These are phyloP conservation scores for Uronychia binucleata DNA, from an alignment of 73 alveolate genomes.

Conservation along the genomic window DNA sequence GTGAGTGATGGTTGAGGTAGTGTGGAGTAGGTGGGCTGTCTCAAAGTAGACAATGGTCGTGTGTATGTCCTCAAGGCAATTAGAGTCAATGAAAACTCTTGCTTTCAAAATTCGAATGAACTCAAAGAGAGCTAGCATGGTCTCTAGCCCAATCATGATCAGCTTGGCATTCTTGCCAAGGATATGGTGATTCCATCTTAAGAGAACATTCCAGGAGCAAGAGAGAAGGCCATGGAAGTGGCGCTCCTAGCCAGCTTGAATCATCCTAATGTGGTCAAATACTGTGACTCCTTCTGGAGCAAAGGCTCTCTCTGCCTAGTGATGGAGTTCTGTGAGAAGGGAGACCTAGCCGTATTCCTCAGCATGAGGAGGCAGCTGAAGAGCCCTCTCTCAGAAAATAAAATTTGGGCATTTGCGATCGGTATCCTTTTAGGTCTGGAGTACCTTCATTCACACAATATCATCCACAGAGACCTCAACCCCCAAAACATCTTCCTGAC, in stretches of 20 bases:
- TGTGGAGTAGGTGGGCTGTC: too few relatives aligned
- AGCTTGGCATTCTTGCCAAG: too few relatives aligned
- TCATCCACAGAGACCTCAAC: conserved; percentile 92
- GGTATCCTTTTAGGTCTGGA: conserved; percentile 15
- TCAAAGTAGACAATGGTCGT: too few relatives aligned
- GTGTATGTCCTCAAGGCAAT: too few relatives aligned
- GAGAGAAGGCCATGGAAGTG: conserved; percentile 71
- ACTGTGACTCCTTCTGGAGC: conserved; percentile 86
- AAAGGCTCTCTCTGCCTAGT: conserved; percentile 77
- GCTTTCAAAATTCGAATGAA: too few relatives aligned
- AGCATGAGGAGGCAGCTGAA: conserved; percentile 61
- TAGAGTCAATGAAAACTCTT: too few relatives aligned
- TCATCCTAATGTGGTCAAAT: conserved; percentile 79
- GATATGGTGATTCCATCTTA: too few relatives aligned
- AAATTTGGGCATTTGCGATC: conserved; percentile 70
- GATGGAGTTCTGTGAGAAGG: conserved; percentile 97
- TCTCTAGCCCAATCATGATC: too few relatives aligned
- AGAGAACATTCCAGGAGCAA: neutral
- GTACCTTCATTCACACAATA: conserved; percentile 58
- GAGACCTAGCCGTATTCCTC: conserved; percentile 80
- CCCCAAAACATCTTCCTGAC: conserved; percentile 60
- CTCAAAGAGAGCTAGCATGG: too few relatives aligned
- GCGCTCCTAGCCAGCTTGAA: conserved; percentile 58
- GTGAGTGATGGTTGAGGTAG: too few relatives aligned
- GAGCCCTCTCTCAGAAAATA: conserved; percentile 67